A percentile compares a stretch with the other conserved stretches of the same genome.
Evolutionary conservation across 148 eudicot genomes (phyloP).

Genomic region (Beta vulgaris): DNA sequence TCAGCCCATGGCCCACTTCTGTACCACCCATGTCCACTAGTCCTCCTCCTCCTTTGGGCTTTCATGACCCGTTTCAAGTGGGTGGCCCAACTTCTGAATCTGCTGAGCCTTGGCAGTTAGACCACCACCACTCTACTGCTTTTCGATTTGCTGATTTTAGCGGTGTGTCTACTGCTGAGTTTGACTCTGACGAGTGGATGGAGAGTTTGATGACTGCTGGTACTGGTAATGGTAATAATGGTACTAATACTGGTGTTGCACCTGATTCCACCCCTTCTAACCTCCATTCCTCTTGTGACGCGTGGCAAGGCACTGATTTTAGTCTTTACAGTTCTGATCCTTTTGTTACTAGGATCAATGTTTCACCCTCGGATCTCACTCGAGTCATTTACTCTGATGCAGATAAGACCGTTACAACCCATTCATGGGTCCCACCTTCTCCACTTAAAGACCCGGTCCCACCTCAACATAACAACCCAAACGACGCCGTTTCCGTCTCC

Average conservation of each 20-base stretch:
- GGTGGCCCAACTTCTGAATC: slow-evolving; percentile 28
- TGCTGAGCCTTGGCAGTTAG: slow-evolving; percentile 39
- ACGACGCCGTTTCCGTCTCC: slow-evolving; percentile 18
- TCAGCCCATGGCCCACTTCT: slow-evolving; percentile 41
- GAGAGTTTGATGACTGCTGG: slow-evolving; percentile 64
- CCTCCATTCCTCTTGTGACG: slow-evolving; percentile 39
- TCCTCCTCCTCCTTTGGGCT: slow-evolving; percentile 32
- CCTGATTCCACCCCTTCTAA: slow-evolving; percentile 15
- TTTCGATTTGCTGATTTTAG: slow-evolving; percentile 56
- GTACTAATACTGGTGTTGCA: slow-evolving; percentile 25
- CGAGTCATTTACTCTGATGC: slow-evolving; percentile 45
- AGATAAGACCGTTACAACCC: slow-evolving; percentile 31
- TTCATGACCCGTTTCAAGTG: slow-evolving; percentile 57
- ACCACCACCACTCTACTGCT: slow-evolving; percentile 37
- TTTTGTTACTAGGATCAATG: slow-evolving; percentile 30
- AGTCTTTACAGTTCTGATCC: slow-evolving; percentile 47
- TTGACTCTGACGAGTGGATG: slow-evolving; percentile 96
- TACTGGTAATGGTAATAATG: slow-evolving; percentile 42
- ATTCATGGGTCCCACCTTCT: slow-evolving; percentile 35
- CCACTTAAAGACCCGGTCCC: slow-evolving; percentile 9
- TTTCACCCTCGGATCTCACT: slow-evolving; percentile 55
- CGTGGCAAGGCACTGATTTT: slow-evolving; percentile 39
- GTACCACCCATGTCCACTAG: slow-evolving; percentile 25
- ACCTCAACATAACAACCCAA: not conserved
- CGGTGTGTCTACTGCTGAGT: slow-evolving; percentile 42